Evolutionary conservation across 2,329 filamentous ascomycete species (phyloP), one percentile per base, ranked within the genome.

Genomic region (Ophioceras dolichostomum): DNA sequence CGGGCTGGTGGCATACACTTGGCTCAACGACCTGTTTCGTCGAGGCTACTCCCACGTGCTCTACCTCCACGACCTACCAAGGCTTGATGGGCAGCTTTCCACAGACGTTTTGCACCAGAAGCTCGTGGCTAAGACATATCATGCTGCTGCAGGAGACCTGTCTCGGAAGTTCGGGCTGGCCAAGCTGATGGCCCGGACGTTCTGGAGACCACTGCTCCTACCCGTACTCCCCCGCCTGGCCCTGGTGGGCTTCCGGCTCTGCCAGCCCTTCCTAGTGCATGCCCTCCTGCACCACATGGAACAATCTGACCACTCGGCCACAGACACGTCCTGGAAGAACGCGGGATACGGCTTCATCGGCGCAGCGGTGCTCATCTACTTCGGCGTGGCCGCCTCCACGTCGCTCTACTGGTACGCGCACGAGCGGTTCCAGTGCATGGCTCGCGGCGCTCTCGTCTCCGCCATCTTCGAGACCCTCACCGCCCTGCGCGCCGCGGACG

Each of bases 21-120:
- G 70, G 70, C 50, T 73, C 37, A 70, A 66, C 40, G 57, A 60
- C 2, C 48, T 76, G 8, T 66, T 77, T 31, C 55, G 59, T 17
- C 52, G 56, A 4, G 72, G 73, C 0, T 74, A 65, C 52, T 58
- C 50, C 3, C 65, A 58, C 4, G 44, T 58, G 3, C 44, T 73
- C 8, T 45, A 49, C 1, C 51, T 69, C 35, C 29, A 41, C 4
- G 44, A 44, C 17, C 40, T 44, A 6, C 18, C 20, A 16, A 16
- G 24, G 9, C 34, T 30, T 6, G 34, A 36, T 17, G 12, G 18
- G 14, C 47, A 47, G 14, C 56, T 61, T 54, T 41, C 41, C 6
- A 43, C 53, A 29, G 54, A 45, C 10, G 40, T 39, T 10, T 41
- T 60, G 30, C 49, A 47, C 14, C 22, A 26, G 22, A 26, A n/a